phyloP scores from a whole-genome alignment of 345 rosid species.

The Turnera subulata region DNA sequence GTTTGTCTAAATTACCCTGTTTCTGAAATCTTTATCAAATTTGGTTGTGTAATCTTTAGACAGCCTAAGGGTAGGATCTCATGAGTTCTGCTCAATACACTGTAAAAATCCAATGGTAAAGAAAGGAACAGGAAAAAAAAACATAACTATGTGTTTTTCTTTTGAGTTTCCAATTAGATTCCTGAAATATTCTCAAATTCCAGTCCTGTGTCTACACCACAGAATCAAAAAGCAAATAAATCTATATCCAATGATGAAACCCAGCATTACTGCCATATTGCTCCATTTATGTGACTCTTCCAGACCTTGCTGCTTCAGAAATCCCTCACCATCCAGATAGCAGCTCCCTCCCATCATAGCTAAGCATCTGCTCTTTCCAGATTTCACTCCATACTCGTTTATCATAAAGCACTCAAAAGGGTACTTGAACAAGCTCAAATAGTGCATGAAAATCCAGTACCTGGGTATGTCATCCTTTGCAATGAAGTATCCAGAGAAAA shows the following conservation, averaged over 20 bases:
- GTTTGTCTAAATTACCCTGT: no score
- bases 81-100: no score
- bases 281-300: constrained; percentile 29
- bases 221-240: constrained; percentile 24
- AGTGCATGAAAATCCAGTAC: constrained; percentile 32
- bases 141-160: background rate
- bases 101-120: no score
- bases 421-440: constrained; percentile 29
- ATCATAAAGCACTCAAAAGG: constrained; percentile 36
- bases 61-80: no score
- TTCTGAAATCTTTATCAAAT: no score
- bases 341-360: constrained; percentile 20
- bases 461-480: constrained; percentile 26
- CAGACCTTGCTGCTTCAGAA: constrained; percentile 25
- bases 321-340: constrained; percentile 22
- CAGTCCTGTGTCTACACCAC: constrained; percentile 18
- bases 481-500: constrained; percentile 36
- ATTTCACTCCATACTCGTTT: constrained; percentile 29
- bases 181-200: constrained; percentile 11
- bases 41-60: no score
- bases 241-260: constrained; percentile 28
- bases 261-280: constrained; percentile 23
- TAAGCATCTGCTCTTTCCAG: constrained; percentile 22
- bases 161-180: background rate
- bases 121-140: no score